phyloP scores from a whole-genome alignment of 2,329 filamentous ascomycete species.

The Pseudocercospora pini-densiflorae region DNA sequence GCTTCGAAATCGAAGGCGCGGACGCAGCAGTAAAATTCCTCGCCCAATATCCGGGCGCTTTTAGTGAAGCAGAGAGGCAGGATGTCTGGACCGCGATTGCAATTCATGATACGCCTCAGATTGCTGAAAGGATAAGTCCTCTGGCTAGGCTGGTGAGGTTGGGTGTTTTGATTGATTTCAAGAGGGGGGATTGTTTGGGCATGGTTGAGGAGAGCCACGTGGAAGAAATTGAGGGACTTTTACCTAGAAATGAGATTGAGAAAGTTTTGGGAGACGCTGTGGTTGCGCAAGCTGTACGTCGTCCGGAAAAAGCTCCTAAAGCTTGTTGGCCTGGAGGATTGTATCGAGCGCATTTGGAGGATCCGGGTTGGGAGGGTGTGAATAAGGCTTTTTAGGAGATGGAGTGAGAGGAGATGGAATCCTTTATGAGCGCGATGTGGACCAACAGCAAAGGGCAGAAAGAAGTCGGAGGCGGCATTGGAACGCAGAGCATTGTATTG shows the following conservation, averaged over 20 bases:
- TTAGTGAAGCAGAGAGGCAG: slow-evolving; percentile 38
- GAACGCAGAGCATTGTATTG: neutral
- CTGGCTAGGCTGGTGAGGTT: slow-evolving; percentile 44
- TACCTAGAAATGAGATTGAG: slow-evolving; percentile 47
- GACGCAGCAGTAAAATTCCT: slow-evolving; percentile 47
- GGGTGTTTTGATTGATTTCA: slow-evolving; percentile 49
- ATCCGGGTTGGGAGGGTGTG: slow-evolving; percentile 33
- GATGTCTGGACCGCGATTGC: slow-evolving; percentile 54
- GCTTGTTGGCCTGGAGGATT: slow-evolving; percentile 34
- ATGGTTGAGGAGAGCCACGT: slow-evolving; percentile 28
- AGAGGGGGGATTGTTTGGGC: slow-evolving; percentile 9
- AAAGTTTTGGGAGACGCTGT: slow-evolving; percentile 51
- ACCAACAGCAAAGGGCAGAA: neutral
- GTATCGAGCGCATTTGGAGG: slow-evolving; percentile 23
- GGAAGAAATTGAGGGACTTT: slow-evolving; percentile 35
- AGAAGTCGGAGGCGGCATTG: neutral
- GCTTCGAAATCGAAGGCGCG: slow-evolving; percentile 53
- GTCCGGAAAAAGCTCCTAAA: slow-evolving; percentile 46
- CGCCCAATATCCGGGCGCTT: neutral
- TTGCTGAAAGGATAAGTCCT: slow-evolving; percentile 50
- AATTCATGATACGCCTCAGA: slow-evolving; percentile 49
- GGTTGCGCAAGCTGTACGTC: slow-evolving; percentile 44
- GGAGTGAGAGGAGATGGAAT: no score
- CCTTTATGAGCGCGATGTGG: no score
- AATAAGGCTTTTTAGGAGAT: slow-evolving; percentile 32